phyloP scores from a whole-genome alignment of 495 filamentous ascomycete genomes.

The Penicillium pulvis region DNA sequence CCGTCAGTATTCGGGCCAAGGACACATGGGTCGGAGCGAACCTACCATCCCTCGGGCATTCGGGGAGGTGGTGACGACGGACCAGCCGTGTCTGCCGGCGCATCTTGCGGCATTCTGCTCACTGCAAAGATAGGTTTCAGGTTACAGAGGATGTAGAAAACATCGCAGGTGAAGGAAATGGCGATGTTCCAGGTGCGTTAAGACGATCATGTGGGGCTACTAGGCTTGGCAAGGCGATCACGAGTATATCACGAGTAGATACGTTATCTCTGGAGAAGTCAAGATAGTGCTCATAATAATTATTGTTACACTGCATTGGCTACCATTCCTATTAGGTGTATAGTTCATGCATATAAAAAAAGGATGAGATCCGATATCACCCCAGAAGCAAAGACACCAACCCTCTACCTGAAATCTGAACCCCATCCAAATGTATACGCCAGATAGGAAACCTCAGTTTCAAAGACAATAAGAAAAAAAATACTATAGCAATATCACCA shows the following conservation, averaged over 20 bases:
- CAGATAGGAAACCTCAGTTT: background rate
- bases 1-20: conserved; percentile 5
- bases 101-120: conserved; percentile 32
- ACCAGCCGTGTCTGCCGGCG: conserved; percentile 65
- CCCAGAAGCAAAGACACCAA: background rate
- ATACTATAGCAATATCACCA: conserved; percentile 22
- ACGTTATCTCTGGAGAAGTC: background rate
- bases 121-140: conserved; percentile 4
- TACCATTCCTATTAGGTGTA: background rate
- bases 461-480: background rate
- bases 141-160: conserved; percentile 7
- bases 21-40: conserved; percentile 8
- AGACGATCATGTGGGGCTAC: conserved; percentile 31
- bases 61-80: conserved; percentile 70
- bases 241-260: conserved; percentile 4
- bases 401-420: background rate
- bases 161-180: conserved; percentile 6
- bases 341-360: conserved; percentile 2
- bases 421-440: background rate
- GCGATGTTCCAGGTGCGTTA: conserved; percentile 10
- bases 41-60: conserved; percentile 70
- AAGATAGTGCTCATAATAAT: background rate
- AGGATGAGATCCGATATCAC: background rate
- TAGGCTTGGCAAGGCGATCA: conserved; percentile 28
- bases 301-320: conserved; percentile 1